Evolutionary conservation across 2,329 filamentous ascomycete genomes (phyloP).

Genomic region (Pseudogymnoascus sp.): DNA sequence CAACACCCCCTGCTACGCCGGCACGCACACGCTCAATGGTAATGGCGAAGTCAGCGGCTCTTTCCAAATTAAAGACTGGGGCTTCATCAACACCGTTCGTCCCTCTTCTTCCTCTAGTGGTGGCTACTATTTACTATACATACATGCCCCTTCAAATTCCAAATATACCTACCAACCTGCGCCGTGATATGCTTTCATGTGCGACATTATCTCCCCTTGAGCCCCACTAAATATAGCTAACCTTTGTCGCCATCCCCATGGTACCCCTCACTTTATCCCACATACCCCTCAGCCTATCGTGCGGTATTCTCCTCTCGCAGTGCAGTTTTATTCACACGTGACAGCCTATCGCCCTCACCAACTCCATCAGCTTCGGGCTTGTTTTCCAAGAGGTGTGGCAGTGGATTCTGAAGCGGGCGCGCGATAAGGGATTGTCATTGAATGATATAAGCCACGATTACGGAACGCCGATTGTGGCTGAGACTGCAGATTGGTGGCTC

Average conservation of each 20-base stretch:
- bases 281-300: constrained; percentile 62
- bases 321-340: neutral
- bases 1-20: constrained; percentile 25
- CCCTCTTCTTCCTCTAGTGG: neutral
- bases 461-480: constrained; percentile 46
- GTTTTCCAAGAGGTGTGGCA: constrained; percentile 27
- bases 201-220: neutral
- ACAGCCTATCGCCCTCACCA: constrained; percentile 30
- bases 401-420: constrained; percentile 19
- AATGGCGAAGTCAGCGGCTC: constrained; percentile 27
- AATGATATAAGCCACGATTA: constrained; percentile 26
- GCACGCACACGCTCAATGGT: constrained; percentile 25
- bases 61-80: constrained; percentile 27
- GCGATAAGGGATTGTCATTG: constrained; percentile 16
- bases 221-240: constrained; percentile 72
- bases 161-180: neutral
- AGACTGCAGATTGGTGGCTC: constrained; percentile 57
- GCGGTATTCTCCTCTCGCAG: neutral
- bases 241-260: constrained; percentile 93
- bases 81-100: constrained; percentile 25
- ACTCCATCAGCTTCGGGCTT: constrained; percentile 33
- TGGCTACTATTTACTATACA: constrained; percentile 7
- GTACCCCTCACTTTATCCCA: constrained; percentile 81
- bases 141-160: neutral
- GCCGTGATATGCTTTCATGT: neutral